Evolutionary conservation across 441 rosid genomes (phyloP), one percentile per base, ranked within the genome.

Genomic region (Pelargonium fulgidum): DNA sequence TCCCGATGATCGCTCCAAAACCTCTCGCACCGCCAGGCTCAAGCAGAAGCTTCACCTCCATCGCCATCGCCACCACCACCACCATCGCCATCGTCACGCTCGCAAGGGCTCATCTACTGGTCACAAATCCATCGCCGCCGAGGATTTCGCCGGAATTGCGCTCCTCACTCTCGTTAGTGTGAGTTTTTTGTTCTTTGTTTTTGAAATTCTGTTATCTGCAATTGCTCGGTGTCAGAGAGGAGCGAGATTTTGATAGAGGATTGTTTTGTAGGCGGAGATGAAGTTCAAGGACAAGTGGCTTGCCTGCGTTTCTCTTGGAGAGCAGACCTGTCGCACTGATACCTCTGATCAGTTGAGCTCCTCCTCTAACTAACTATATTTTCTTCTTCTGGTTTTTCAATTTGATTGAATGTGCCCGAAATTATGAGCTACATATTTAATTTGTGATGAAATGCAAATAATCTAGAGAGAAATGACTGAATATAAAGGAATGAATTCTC

Each of bases 261-360:
- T 71, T 58, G 62, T 24, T 0, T 68, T 36, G 9, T 64, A 88
- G 96, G 97, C 96, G 76, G 88, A 91, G 78, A 83, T 93, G 96
- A 81, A 77, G 67, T 83, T 88, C 58, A 87, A 85, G 76, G 98
- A 91, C 81, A 89, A 79, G 73, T 93, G 98, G 97, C 81, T 87
- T 19, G 97, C 91, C 4, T 89, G 97, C 71, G 90, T 88, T 76
- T 89, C 97, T 1, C 79, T 93, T 24, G 98, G 98, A 9, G 97
- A 91, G 80, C 94, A 87, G 70, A 84, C 98, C 2, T 93, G 82
- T 68, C 91, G 98, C 24, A 86, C 97, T 0, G 82, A 77, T 0
- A 73, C 82, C 79, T 87, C 98, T 6, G 91, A 85, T 29, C 81
- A 88, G 98, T 88, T 81, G 72, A 72, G 77, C 68, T 12, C 48